Evolutionary conservation across 352 stramenopile species (phyloP).

Genomic region (Globisporangium lucens): DNA sequence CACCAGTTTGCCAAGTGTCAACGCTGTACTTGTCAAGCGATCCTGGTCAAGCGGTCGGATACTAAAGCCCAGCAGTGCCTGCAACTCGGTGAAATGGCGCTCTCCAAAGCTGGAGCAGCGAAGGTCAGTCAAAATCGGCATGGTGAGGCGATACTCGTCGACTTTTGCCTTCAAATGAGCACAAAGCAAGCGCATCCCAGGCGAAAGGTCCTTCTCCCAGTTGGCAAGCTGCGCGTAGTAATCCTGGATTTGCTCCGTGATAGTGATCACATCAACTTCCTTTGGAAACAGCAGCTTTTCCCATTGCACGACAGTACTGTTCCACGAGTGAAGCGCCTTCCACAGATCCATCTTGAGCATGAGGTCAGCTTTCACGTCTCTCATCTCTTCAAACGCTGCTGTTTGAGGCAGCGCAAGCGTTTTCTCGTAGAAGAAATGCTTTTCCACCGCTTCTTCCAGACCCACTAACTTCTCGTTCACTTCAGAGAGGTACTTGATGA

Average conservation of each 20-base stretch:
- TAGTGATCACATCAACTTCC: conserved; percentile 60
- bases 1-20: conserved; percentile 85
- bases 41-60: conserved; percentile 36
- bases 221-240: conserved; percentile 52
- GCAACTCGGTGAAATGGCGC: conserved; percentile 52
- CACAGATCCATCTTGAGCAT: conserved; percentile 80
- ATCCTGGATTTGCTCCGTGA: conserved; percentile 63
- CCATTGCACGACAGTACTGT: conserved; percentile 37
- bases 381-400: conserved; percentile 82
- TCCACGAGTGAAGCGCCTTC: conserved; percentile 74
- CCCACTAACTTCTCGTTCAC: conserved; percentile 34
- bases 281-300: conserved; percentile 48
- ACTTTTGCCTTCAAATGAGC: conserved; percentile 70
- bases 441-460: conserved; percentile 29
- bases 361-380: conserved; percentile 66
- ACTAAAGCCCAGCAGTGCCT: conserved; percentile 73
- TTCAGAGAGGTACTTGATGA: conserved; percentile 42
- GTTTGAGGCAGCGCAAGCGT: conserved; percentile 52
- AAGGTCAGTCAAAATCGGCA: conserved; percentile 71
- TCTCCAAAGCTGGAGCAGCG: conserved; percentile 60
- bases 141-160: conserved; percentile 77
- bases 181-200: conserved; percentile 46
- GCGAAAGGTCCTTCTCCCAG: conserved; percentile 49
- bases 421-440: conserved; percentile 54
- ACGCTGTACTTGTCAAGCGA: conserved; percentile 6